Percentiles rank a stretch among this genome's conserved stretches.
These are phyloP conservation scores for Vigna trinervia DNA, from an alignment of 306 rosid genomes.

Conservation along the genomic window DNA sequence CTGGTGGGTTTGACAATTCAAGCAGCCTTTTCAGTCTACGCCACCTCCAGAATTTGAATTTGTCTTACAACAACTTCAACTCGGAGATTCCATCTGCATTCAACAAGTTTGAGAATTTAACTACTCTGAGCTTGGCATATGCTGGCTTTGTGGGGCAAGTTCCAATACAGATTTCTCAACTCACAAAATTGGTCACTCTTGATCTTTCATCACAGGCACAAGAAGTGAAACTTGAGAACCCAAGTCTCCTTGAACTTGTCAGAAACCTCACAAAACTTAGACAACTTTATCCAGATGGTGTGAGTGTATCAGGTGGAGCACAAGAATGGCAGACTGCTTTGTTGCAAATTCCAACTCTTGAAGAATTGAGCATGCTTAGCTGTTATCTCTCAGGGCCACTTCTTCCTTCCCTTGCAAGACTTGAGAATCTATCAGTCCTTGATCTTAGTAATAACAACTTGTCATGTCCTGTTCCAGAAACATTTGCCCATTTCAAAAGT, in stretches of 20 bases:
- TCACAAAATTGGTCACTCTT: not conserved
- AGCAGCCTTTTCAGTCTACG: slow-evolving; percentile 10
- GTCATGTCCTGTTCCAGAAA: slow-evolving; percentile 31
- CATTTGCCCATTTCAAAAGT: slow-evolving; percentile 34
- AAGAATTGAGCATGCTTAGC: slow-evolving; percentile 37
- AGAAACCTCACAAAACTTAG: slow-evolving; percentile 36
- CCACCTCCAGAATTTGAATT: not conserved
- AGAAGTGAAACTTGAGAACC: slow-evolving; percentile 35
- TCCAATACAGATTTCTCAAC: slow-evolving; percentile 29
- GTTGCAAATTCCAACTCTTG: not conserved
- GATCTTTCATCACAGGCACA: no score
- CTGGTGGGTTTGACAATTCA: slow-evolving; percentile 23
- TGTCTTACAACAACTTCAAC: not conserved
- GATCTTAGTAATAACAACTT: slow-evolving; percentile 29
- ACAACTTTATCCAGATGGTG: slow-evolving; percentile 50
- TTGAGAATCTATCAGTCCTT: slow-evolving; percentile 31
- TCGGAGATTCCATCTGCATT: slow-evolving; percentile 34
- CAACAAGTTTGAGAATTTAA: slow-evolving; percentile 27
- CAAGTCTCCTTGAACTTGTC: slow-evolving; percentile 2
- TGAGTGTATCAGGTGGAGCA: slow-evolving; percentile 40
- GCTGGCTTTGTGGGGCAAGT: slow-evolving; percentile 21
- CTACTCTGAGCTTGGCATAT: slow-evolving; percentile 6
- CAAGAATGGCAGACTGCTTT: slow-evolving; percentile 53
- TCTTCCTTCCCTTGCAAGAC: slow-evolving; percentile 27
- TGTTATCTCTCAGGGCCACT: slow-evolving; percentile 48